Evolutionary conservation across 257 asterid genomes (phyloP), one percentile per base, ranked within the genome.

Genomic region (Solanum corneliomulleri): DNA sequence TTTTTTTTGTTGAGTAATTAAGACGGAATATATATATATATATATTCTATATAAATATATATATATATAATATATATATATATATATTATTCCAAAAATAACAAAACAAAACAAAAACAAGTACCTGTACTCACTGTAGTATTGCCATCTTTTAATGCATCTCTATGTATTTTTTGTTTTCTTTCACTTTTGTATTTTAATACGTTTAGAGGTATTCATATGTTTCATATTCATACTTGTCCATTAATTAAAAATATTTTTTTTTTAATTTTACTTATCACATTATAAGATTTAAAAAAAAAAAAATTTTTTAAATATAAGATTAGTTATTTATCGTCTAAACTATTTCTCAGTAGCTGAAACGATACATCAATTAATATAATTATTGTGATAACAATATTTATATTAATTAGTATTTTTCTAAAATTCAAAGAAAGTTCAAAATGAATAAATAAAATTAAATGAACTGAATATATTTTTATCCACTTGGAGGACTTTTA

Each of bases 21-120:
- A 35, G 90, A 80, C 71, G 83, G 44, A 76, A 42, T 87, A 83
- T 86, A 83, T 86, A 52, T 87, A 83, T 86, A n/a, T n/a, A n/a
- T n/a, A n/a, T n/a, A n/a, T n/a, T n/a, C n/a, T n/a, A n/a, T n/a
- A n/a, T n/a, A n/a, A n/a, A n/a, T n/a, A n/a, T n/a, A n/a, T n/a
- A n/a, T n/a, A n/a, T n/a, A n/a, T n/a, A n/a, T n/a, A n/a, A n/a
- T n/a, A n/a, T n/a, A n/a, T n/a, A n/a, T n/a, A n/a, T n/a, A n/a
- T n/a, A n/a, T n/a, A n/a, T 83, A 87, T 33, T 86, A 27, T 27
- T 81, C 60, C 85, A 23, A 56, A 56, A 56, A 75, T 52, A 52
- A 76, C 11, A 69, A 69, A 29, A 69, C 3, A 14, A 33, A 58
- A 62, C 42, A 82, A 47, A 84, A 45, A 37, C 16, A 27, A 84